These are phyloP conservation scores for Strobilomyces dryophilus DNA, from an alignment of 768 basidiomycete genomes.

Conservation along the genomic window DNA sequence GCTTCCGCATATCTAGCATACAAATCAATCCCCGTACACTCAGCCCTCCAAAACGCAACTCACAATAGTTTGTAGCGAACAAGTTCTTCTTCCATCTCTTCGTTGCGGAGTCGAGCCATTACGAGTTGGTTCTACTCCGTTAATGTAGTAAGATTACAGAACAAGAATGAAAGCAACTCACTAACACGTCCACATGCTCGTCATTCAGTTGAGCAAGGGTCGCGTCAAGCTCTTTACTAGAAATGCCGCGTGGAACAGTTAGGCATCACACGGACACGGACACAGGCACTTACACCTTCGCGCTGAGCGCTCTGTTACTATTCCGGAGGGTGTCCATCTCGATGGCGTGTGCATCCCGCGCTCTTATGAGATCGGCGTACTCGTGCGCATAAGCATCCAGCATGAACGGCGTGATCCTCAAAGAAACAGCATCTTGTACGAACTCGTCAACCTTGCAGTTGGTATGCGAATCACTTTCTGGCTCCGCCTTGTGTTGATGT, in stretches of 20 bases:
- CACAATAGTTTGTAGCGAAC: slow-evolving; percentile 92
- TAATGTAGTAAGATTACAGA: slow-evolving; percentile 20
- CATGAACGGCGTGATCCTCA: slow-evolving; percentile 94
- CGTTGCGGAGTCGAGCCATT: slow-evolving; percentile 79
- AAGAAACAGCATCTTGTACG: slow-evolving; percentile 78
- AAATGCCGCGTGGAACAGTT: slow-evolving; percentile 6
- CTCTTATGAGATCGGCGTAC: slow-evolving; percentile 76
- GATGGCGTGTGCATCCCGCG: slow-evolving; percentile 75
- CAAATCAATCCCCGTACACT: background rate
- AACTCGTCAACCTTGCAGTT: slow-evolving; percentile 76
- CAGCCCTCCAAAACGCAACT: background rate
- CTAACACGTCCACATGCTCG: slow-evolving; percentile 79
- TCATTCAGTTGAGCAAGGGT: slow-evolving; percentile 74
- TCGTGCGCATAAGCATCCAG: slow-evolving; percentile 86
- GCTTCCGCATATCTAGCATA: slow-evolving; percentile 59
- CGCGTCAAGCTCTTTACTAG: slow-evolving; percentile 75
- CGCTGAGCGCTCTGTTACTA: slow-evolving; percentile 68
- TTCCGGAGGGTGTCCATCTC: slow-evolving; percentile 83
- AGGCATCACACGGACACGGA: background rate
- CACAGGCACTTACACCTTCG: slow-evolving; percentile 65
- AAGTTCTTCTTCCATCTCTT: slow-evolving; percentile 91
- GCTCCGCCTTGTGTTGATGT: slow-evolving; percentile 16
- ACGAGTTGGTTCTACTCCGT: slow-evolving; percentile 81
- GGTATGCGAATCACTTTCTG: slow-evolving; percentile 9
- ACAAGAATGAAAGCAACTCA: slow-evolving; percentile 25